phyloP scores from a whole-genome alignment of 345 rosid species.

The Microcos paniculata region DNA sequence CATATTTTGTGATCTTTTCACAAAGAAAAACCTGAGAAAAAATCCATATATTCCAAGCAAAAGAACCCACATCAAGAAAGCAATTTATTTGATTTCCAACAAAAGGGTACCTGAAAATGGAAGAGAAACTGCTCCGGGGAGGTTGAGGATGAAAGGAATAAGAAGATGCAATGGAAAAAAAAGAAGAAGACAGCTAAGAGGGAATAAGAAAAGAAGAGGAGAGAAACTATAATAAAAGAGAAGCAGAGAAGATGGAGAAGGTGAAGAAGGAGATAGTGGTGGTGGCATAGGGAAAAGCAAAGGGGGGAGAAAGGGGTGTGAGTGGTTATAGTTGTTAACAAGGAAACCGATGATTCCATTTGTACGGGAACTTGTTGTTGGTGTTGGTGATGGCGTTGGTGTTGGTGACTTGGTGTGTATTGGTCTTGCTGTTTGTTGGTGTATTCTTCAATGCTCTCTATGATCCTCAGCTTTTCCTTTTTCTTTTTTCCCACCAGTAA shows the following conservation, averaged over 20 bases:
- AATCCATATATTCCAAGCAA: not conserved
- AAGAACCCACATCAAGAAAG: not conserved
- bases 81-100: not conserved
- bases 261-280: slow-evolving; percentile 5
- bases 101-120: not conserved
- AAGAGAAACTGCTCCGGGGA: not conserved
- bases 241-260: not conserved
- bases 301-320: slow-evolving; percentile 6
- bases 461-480: not conserved
- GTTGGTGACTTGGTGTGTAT: not conserved
- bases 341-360: slow-evolving; percentile 41
- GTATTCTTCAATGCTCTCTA: slow-evolving; percentile 3
- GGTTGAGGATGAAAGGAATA: not conserved
- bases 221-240: not conserved
- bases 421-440: not conserved
- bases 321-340: slow-evolving; percentile 23
- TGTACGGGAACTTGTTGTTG: slow-evolving; percentile 19
- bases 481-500: slow-evolving; percentile 7
- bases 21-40: not conserved
- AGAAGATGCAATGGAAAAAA: not conserved
- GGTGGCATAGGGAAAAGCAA: slow-evolving; percentile 11
- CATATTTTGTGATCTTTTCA: too few species aligned
- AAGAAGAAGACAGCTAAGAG: not conserved
- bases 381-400: not conserved
- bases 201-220: slow-evolving; percentile 7